Evolutionary conservation across 139 green algal species (phyloP).

Genomic region (Mychonastes homosphaera): DNA sequence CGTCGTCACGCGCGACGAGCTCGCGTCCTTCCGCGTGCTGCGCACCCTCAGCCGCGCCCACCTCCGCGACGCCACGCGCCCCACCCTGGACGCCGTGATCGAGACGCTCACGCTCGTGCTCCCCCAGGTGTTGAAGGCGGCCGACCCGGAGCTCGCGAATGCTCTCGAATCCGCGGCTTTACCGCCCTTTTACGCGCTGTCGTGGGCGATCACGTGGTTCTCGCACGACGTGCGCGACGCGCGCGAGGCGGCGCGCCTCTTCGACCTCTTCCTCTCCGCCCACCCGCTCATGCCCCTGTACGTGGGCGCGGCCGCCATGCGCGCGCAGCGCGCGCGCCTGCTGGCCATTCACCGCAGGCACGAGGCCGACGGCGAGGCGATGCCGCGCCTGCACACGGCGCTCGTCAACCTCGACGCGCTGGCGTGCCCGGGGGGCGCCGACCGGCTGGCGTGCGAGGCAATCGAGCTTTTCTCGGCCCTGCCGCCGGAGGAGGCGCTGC

Average conservation of each 20-base stretch:
- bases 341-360: slow-evolving; percentile 19
- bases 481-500: no score
- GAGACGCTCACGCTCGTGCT: slow-evolving; percentile 55
- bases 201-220: slow-evolving; percentile 83
- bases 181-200: slow-evolving; percentile 55
- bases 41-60: slow-evolving; percentile 37
- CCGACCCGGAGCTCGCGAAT: slow-evolving; percentile 24
- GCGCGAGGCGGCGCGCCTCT: slow-evolving; percentile 53
- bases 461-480: neutral
- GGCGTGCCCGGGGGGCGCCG: slow-evolving; percentile 18
- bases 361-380: slow-evolving; percentile 27
- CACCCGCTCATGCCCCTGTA: slow-evolving; percentile 91
- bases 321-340: slow-evolving; percentile 30
- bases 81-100: slow-evolving; percentile 49
- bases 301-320: slow-evolving; percentile 56
- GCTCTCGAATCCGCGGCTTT: slow-evolving; percentile 30
- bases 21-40: slow-evolving; percentile 38
- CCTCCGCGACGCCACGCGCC: slow-evolving; percentile 67
- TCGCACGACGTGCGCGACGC: slow-evolving; percentile 55
- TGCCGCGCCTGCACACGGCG: slow-evolving; percentile 42
- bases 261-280: slow-evolving; percentile 76
- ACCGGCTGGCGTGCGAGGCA: slow-evolving; percentile 40
- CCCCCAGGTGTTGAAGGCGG: slow-evolving; percentile 38
- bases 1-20: slow-evolving; percentile 43
- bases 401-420: slow-evolving; percentile 47